Evolutionary conservation across 805 yeast species (phyloP), one percentile per base, ranked within the genome.

Genomic region (Candida schatavii): DNA sequence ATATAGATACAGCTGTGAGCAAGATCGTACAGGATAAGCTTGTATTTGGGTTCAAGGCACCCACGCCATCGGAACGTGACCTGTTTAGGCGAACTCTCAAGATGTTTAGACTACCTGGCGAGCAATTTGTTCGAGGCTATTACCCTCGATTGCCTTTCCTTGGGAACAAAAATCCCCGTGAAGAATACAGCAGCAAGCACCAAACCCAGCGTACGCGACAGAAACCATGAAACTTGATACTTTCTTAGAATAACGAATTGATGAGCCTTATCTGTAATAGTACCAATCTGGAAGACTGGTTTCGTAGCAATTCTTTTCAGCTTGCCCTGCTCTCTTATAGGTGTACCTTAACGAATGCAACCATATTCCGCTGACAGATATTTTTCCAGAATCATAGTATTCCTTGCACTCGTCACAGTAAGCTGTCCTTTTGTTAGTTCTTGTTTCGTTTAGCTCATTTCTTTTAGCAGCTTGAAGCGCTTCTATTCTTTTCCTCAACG

Each of bases 271-370:
- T 43, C 48, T 21, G 62, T 52, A n/a, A n/a, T 53, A 25, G 9
- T 68, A 57, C 85, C 86, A 80, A 0, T 35, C 26, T n/a, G n/a
- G n/a, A n/a, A n/a, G n/a, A n/a, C n/a, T n/a, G n/a, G n/a, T n/a
- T n/a, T n/a, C n/a, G n/a, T n/a, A n/a, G n/a, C n/a, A n/a, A n/a
- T n/a, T n/a, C n/a, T n/a, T n/a, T n/a, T n/a, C n/a, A n/a, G n/a
- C n/a, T n/a, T n/a, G n/a, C n/a, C n/a, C n/a, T n/a, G n/a, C n/a
- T n/a, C n/a, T n/a, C n/a, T n/a, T n/a, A 37, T 48, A 48, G 35
- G 43, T 38, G 45, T 77, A 74, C 27, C 57, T 56, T 31, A 50
- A 59, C 2, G 83, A 76, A 59, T 78, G 83, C 40, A 78, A 58
- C 65, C 70, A 77, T 25, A 78, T 61, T 9, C 57, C 55, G 47